A percentile compares a stretch with the other conserved stretches of the same genome.
These are phyloP conservation scores for Hortiboletus campestris DNA, from an alignment of 768 basidiomycete species.

Conservation along the genomic window DNA sequence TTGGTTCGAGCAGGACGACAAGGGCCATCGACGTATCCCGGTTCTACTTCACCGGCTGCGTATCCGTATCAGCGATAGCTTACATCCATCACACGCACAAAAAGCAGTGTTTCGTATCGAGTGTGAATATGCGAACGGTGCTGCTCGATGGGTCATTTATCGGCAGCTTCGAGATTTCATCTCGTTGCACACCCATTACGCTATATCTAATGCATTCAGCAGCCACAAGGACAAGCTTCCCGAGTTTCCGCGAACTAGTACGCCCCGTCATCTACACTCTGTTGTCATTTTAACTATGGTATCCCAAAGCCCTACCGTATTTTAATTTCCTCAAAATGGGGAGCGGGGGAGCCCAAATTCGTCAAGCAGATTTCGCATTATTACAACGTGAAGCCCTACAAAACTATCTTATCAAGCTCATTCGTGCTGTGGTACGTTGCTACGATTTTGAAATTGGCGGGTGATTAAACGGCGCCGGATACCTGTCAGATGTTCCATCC, in stretches of 20 bases:
- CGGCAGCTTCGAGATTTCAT: slow-evolving; percentile 91
- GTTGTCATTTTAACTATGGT: not conserved
- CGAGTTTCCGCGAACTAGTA: slow-evolving; percentile 86
- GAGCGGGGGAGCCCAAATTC: slow-evolving; percentile 48
- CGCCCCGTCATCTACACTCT: slow-evolving; percentile 12
- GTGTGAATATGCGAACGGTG: slow-evolving; percentile 95
- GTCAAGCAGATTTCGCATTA: slow-evolving; percentile 74
- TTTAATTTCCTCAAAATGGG: slow-evolving; percentile 81
- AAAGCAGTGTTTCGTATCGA: slow-evolving; percentile 89
- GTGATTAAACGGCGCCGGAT: slow-evolving; percentile 5
- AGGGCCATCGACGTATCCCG: slow-evolving; percentile 76
- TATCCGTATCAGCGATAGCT: slow-evolving; percentile 81
- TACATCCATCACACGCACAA: slow-evolving; percentile 73
- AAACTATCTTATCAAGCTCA: slow-evolving; percentile 82
- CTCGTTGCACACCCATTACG: slow-evolving; percentile 85
- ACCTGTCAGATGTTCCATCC: slow-evolving; percentile 83
- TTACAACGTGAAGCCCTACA: slow-evolving; percentile 82
- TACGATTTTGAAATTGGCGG: not conserved
- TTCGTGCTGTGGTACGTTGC: slow-evolving; percentile 77
- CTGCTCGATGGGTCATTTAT: slow-evolving; percentile 92
- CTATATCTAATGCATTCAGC: slow-evolving; percentile 78
- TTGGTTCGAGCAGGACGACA: slow-evolving; percentile 88
- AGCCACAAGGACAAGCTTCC: slow-evolving; percentile 76
- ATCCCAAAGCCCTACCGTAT: slow-evolving; percentile 71
- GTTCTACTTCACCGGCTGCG: slow-evolving; percentile 76